Base-by-base conservation (phyloP, 1,139 yeast species). In the Sugiyamaella sp. region DNA sequence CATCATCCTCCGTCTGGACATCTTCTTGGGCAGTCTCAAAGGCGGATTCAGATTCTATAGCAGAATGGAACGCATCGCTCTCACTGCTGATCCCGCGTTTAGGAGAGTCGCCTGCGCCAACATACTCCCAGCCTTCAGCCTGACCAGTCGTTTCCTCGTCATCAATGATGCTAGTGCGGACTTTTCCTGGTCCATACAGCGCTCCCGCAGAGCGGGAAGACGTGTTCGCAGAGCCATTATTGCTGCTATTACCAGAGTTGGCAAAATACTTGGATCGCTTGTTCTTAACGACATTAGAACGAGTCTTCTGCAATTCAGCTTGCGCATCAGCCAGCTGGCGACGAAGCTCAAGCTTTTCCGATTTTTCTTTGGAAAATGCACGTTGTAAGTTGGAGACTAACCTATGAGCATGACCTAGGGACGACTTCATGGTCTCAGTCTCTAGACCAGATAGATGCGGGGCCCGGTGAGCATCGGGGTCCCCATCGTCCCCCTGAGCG, bases 391-490 rank as follows among this genome's bases (percentile, higher is more conserved):
- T 63, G 21, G 62, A 57, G 44, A 71, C 62, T 55, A 65, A 61
- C 57, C 79, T 76, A 63, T 85, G 84, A 3, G 93, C 86, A 67
- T 81, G 88, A 24, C 76, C 76, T 61, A 89, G 74, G 12, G 88
- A 84, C 0, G 88, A 80, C 60, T 80, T 77, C 60, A 86, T 73
- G 0, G 91, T 84, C 63, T 88, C 91, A 4, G 80, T 73, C 66
- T 87, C 91, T 46, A 86, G 25, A 14, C 78, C 81, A 1, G 79
- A 72, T 58, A 80, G 76, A 38, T 46, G 50, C 12, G 50, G 25
- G 5, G 35, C 10, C 9, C 37, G 29, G 19, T 27, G 50, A 20
- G 25, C 9, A 10, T 46, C 50, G n/a, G 20, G n/a, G 2, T 22
- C 45, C 1, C 39, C 40, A 14, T 32, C 29, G 8, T 12, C 33